Evolutionary conservation across 306 rosid genomes (phyloP), one percentile per base, ranked within the genome.

Genomic region (Mucuna pruriens): DNA sequence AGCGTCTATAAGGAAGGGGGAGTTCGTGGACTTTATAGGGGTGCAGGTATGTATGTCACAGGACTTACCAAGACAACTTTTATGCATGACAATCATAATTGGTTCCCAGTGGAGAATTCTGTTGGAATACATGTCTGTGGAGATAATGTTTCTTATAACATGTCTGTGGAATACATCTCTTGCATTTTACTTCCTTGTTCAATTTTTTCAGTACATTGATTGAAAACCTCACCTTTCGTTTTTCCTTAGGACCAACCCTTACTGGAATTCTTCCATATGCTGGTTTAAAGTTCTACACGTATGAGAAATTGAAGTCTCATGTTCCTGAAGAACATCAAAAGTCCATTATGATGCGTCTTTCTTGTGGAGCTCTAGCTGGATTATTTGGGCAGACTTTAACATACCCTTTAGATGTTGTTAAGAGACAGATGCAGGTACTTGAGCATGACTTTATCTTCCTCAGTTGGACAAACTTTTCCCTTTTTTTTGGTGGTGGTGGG

Each of bases 341-440:
- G 58, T 88, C 97, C 73, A 89, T 95, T 70, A 71, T 81, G 75
- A 89, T 90, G 90, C 93, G 92, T 22, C 99, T 95, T 71, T 89
- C 93, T 65, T 95, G 99, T 74, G 99, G 98, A 82, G 99, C 99
- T 68, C 81, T 95, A 17, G 99, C 99, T 67, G 98, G 98, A 64
- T 83, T 95, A 83, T 91, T 93, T 81, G 99, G 99, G 75, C 99
- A 95, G 90, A 95, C 99, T 13, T 58, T 91, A 82, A 95, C 99
- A 0, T 95, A 95, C 85, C 99, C 99, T 29, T 79, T 95, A 80
- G 99, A 95, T 80, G 99, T 95, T 73, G 97, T 95, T 36, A 90
- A 97, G 90, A 89, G 99, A 86, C 99, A 95, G 76, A 93, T 95
- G 99, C 99, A 95, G 99, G 99, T 93, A 87, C 19, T 12, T 68